Evolutionary conservation across 495 filamentous ascomycete species (phyloP).

Genomic region (Neurospora hispaniola): DNA sequence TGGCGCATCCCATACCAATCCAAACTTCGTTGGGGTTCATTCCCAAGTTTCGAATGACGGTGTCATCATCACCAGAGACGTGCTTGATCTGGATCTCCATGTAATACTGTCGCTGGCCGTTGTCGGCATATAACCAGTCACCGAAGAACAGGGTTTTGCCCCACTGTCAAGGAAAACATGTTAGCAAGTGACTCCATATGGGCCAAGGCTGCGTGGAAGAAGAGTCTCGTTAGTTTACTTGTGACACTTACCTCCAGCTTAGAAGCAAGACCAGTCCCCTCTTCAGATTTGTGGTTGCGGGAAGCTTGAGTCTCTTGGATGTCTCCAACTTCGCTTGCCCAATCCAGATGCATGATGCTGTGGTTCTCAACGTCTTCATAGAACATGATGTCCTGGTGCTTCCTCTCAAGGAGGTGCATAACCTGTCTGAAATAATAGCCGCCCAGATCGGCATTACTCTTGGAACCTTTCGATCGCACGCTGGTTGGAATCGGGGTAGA

Average conservation of each 20-base stretch:
- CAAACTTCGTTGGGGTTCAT: conserved; percentile 4
- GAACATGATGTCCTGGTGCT: conserved; percentile 9
- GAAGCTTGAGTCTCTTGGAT: not conserved
- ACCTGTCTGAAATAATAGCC: conserved; percentile 4
- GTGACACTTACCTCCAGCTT: not conserved
- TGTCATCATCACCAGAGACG: conserved; percentile 13
- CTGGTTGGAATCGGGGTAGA: not conserved
- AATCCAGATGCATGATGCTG: conserved; percentile 13
- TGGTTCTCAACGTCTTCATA: conserved; percentile 9
- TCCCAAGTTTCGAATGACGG: conserved; percentile 7
- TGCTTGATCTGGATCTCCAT: conserved; percentile 22
- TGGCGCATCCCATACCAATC: not conserved
- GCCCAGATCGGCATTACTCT: conserved; percentile 5
- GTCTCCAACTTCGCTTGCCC: not conserved
- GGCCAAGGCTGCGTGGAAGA: not conserved
- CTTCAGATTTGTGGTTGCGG: not conserved
- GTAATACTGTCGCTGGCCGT: conserved; percentile 9
- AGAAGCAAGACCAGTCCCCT: not conserved
- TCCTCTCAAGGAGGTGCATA: conserved; percentile 4
- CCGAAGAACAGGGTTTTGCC: conserved; percentile 12
- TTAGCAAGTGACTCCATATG: not conserved
- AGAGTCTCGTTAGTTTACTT: not conserved
- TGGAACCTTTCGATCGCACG: not conserved
- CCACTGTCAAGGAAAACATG: conserved; percentile 8
- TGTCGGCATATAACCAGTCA: conserved; percentile 9